phyloP scores from a whole-genome alignment of 768 basidiomycete species.

The Phylloporus scabripes region DNA sequence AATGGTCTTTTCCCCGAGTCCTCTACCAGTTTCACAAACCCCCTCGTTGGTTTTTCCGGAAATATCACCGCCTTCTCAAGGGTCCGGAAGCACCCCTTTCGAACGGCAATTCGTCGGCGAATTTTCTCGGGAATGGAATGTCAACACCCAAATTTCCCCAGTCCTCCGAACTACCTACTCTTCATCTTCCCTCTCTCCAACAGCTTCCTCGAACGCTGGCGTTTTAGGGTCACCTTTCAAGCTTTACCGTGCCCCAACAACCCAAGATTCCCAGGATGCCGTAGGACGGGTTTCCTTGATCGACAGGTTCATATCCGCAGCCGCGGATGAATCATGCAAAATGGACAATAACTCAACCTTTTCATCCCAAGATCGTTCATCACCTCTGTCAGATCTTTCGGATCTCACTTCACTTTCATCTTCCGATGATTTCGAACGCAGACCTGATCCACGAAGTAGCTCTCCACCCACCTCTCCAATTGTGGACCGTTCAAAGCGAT shows the following conservation, averaged over 20 bases:
- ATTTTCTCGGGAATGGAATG: constrained; percentile 17
- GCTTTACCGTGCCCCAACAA: neutral
- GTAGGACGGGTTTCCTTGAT: constrained; percentile 21
- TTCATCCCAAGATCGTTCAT: constrained; percentile 12
- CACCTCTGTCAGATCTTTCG: constrained; percentile 26
- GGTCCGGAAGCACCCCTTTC: constrained; percentile 24
- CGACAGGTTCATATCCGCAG: constrained; percentile 26
- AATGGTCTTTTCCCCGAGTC: constrained; percentile 26
- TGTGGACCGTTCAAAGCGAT: neutral
- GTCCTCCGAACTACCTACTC: constrained; percentile 9
- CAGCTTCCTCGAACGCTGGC: neutral
- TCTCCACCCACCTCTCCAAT: constrained; percentile 20
- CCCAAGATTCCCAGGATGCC: constrained; percentile 7
- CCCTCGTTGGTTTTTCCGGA: constrained; percentile 17
- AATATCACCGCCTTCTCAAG: constrained; percentile 27
- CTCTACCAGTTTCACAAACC: constrained; percentile 16
- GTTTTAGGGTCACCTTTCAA: neutral
- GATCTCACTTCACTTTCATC: constrained; percentile 29
- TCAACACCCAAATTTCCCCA: constrained; percentile 20
- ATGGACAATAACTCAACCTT: neutral
- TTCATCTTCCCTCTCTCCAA: constrained; percentile 7
- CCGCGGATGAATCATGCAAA: constrained; percentile 10
- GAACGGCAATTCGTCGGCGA: constrained; percentile 25
- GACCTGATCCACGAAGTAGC: constrained; percentile 4
- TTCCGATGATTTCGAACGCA: constrained; percentile 3